Evolutionary conservation across 2,329 filamentous ascomycete genomes (phyloP).

Genomic region (Epichloe sp.): DNA sequence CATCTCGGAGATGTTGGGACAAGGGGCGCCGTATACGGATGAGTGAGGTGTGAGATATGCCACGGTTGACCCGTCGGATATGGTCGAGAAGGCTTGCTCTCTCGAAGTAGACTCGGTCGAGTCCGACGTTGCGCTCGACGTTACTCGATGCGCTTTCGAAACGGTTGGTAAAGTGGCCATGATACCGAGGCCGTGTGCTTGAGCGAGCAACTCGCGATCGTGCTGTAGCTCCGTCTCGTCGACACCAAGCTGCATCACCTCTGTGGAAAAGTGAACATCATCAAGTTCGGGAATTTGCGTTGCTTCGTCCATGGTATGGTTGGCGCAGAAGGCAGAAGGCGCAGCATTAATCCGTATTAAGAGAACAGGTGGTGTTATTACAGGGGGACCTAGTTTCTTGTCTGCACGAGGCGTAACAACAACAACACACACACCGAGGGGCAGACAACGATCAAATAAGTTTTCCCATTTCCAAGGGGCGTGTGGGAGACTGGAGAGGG

Average conservation of each 20-base stretch:
- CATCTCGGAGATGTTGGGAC: slow-evolving; percentile 2
- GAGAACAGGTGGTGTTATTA: background rate
- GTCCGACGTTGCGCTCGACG: slow-evolving; percentile 28
- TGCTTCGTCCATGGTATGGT: slow-evolving; percentile 5
- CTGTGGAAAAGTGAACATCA: slow-evolving; percentile 24
- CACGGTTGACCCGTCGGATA: slow-evolving; percentile 27
- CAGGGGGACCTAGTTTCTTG: background rate
- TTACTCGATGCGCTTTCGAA: slow-evolving; percentile 21
- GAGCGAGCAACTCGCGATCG: slow-evolving; percentile 23
- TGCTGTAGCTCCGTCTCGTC: slow-evolving; percentile 25
- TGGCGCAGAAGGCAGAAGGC: background rate
- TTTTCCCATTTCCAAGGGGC: background rate
- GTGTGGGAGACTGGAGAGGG: background rate
- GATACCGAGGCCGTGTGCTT: slow-evolving; percentile 24
- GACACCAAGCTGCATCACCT: slow-evolving; percentile 24
- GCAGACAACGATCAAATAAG: slow-evolving; percentile 3
- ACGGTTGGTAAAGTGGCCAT: slow-evolving; percentile 12
- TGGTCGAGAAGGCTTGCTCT: slow-evolving; percentile 31
- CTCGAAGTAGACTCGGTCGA: slow-evolving; percentile 27
- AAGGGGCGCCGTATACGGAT: slow-evolving; percentile 21
- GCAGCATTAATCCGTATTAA: background rate
- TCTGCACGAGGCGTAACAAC: background rate
- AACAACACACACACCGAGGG: background rate
- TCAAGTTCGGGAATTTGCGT: slow-evolving; percentile 23
- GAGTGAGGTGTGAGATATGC: slow-evolving; percentile 30